These are phyloP conservation scores for Picochlorum sp. DNA, from an alignment of 139 green algal genomes.

Conservation along the genomic window DNA sequence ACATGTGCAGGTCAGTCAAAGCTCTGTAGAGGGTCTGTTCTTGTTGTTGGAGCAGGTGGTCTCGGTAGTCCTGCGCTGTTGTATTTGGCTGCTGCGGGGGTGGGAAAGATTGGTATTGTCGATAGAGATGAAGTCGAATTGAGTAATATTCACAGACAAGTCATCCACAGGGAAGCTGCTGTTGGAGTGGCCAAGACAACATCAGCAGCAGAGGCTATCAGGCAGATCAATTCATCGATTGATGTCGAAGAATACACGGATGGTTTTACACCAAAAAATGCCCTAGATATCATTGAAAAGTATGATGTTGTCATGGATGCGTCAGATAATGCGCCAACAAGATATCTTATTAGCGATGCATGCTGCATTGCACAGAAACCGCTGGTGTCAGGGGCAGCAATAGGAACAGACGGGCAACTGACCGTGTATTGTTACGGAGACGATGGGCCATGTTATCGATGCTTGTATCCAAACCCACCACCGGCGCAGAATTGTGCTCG, in stretches of 20 bases:
- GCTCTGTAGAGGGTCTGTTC: constrained; percentile 52
- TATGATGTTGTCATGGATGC: constrained; percentile 90
- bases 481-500: constrained; percentile 61
- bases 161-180: constrained; percentile 62
- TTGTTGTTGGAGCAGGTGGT: constrained; percentile 82
- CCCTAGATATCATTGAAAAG: constrained; percentile 50
- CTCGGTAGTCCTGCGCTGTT: constrained; percentile 74
- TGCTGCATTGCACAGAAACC: constrained; percentile 58
- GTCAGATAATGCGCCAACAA: constrained; percentile 84
- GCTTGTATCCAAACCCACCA: constrained; percentile 82
- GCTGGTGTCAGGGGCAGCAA: constrained; percentile 82
- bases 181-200: constrained; percentile 71
- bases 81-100: constrained; percentile 78
- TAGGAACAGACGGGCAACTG: constrained; percentile 89
- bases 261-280: constrained; percentile 59
- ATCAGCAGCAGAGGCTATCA: constrained; percentile 52
- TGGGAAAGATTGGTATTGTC: constrained; percentile 69
- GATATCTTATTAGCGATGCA: constrained; percentile 89
- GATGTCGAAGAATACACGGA: constrained; percentile 45
- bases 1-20: constrained; percentile 47
- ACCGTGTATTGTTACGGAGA: constrained; percentile 74
- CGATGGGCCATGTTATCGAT: constrained; percentile 74
- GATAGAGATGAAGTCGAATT: constrained; percentile 79
- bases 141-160: constrained; percentile 81
- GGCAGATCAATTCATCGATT: constrained; percentile 58